Evolutionary conservation across 2,329 filamentous ascomycete genomes (phyloP).

Genomic region (Monosporascus cannonballus): DNA sequence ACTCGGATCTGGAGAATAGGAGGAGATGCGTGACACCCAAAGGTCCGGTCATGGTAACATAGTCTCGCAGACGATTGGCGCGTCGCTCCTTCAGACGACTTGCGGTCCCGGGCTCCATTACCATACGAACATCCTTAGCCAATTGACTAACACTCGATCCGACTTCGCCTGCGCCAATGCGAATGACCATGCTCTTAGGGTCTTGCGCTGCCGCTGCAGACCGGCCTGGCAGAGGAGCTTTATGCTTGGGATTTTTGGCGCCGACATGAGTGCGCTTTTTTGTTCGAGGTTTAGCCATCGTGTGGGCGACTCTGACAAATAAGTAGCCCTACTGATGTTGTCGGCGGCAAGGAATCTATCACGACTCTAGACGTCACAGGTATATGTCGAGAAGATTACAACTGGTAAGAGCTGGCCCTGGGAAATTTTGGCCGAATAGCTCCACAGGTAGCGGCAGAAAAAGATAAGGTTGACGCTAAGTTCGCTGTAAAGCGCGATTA

Average conservation of each 20-base stretch:
- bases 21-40: constrained; percentile 89
- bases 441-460: not conserved
- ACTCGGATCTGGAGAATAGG: constrained; percentile 83
- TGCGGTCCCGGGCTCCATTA: constrained; percentile 96
- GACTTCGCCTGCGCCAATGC: constrained; percentile 89
- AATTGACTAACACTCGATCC: constrained; percentile 87
- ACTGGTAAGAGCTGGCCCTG: too few relatives aligned
- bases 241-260: constrained; percentile 53
- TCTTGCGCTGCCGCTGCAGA: constrained; percentile 58
- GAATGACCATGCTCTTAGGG: constrained; percentile 97
- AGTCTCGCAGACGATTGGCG: constrained; percentile 84
- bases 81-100: constrained; percentile 82
- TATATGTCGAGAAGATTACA: too few relatives aligned
- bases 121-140: constrained; percentile 80
- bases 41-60: constrained; percentile 90
- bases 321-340: too few relatives aligned
- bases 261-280: constrained; percentile 87
- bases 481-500: not conserved
- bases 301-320: too few relatives aligned
- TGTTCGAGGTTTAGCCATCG: constrained; percentile 72
- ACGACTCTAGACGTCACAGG: too few relatives aligned
- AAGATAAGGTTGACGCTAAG: not conserved
- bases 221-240: constrained; percentile 48
- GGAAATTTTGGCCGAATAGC: not conserved
- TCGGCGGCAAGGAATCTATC: too few relatives aligned